Base-by-base conservation (phyloP, 768 basidiomycete genomes). In the Trametes sanguinea region DNA sequence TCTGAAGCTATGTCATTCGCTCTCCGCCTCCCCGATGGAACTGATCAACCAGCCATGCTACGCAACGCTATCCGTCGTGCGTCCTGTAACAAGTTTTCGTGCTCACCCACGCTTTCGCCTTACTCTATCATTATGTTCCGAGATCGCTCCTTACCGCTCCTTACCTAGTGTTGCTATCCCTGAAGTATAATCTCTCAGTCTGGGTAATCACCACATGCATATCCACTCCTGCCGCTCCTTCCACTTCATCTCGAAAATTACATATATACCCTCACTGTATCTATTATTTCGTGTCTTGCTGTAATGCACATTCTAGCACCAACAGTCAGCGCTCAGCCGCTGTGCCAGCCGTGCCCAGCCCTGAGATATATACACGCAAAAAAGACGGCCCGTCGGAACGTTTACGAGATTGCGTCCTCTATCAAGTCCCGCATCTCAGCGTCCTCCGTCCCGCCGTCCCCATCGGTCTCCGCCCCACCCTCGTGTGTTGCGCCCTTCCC, bases 21-120 rank as follows among this genome's bases (percentile, higher is more conserved):
- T 67, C 72, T 4, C 73, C 74, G 30, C 67, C 74, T 2, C 73
- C 74, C 10, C 69, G 71, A 6, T 75, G 74, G 73, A 56, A 33
- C 40, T 47, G 47, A 53, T 32, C 30, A 22, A 22, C 22, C 22
- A 22, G 22, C 22, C 22, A 22, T 22, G 22, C 22, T 22, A 22
- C 22, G 22, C 22, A 22, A 22, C 22, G 22, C 22, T 22, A 22
- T 22, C 22, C 22, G 22, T 22, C 22, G 1, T 22, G 22, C 22
- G 22, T 22, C 22, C 22, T 22, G 22, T 22, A 22, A 22, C 22
- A 22, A 22, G 22, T 33, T 40, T 29, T 44, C 50, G 40, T 22
- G 30, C 57, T 11, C 32, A 45, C 50, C n/a, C 45, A 51, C n/a
- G 17, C 17, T 5, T 27, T 59, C 35, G 30, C n/a, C 16, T 59